These are phyloP conservation scores for Pterocarpus santalinus DNA, from an alignment of 306 rosid genomes.

Conservation along the genomic window DNA sequence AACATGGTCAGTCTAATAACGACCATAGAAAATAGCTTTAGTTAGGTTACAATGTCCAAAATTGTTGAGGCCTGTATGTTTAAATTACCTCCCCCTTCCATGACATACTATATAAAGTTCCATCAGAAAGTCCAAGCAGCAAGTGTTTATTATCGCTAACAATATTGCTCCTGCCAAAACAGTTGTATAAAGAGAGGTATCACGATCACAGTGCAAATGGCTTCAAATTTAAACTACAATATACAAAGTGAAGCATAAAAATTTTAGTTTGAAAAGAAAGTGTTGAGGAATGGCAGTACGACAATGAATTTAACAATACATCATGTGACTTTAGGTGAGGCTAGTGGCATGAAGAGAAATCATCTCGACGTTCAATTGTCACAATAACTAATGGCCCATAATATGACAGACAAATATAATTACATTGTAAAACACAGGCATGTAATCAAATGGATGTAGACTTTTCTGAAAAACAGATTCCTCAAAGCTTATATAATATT, in stretches of 20 bases:
- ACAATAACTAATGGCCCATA: constrained; percentile 21
- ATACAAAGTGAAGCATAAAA: constrained; percentile 28
- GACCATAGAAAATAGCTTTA: constrained; percentile 21
- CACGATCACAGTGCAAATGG: constrained; percentile 46
- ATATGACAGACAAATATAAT: constrained; percentile 26
- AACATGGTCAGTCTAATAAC: constrained; percentile 34
- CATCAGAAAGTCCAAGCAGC: constrained; percentile 94
- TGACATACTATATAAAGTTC: constrained; percentile 84
- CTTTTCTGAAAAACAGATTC: not conserved
- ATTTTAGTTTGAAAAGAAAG: constrained; percentile 4
- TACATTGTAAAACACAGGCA: constrained; percentile 18
- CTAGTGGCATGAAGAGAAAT: constrained; percentile 15
- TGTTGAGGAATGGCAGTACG: constrained; percentile 30
- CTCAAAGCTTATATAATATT: not conserved
- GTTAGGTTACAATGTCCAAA: constrained; percentile 38
- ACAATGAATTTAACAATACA: constrained; percentile 22
- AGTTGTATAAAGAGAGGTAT: constrained; percentile 38
- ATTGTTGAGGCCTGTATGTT: constrained; percentile 31
- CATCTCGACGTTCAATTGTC: constrained; percentile 27
- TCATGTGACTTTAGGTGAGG: constrained; percentile 1
- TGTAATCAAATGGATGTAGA: constrained; percentile 7
- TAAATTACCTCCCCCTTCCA: constrained; percentile 97
- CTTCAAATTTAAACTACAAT: constrained; percentile 40
- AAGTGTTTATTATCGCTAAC: constrained; percentile 81
- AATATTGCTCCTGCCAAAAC: constrained; percentile 84